Percentiles rank a stretch among this genome's conserved stretches.
These are phyloP conservation scores for Hawksworthiomyces lignivorus DNA, from an alignment of 2,329 filamentous ascomycete species.

Conservation along the genomic window DNA sequence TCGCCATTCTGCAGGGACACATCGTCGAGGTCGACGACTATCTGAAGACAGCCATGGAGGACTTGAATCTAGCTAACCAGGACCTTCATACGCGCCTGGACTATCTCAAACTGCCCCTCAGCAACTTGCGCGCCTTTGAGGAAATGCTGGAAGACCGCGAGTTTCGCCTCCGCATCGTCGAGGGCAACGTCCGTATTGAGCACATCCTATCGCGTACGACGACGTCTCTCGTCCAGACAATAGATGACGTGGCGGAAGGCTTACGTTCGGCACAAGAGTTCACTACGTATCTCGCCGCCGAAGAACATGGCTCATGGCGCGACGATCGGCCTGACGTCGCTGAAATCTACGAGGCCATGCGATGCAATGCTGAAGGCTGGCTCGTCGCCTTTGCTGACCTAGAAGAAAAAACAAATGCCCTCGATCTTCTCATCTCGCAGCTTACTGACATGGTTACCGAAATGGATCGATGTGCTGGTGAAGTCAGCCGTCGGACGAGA, in stretches of 20 bases:
- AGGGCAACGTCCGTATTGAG: constrained; percentile 85
- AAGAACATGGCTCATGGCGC: constrained; percentile 55
- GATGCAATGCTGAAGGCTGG: constrained; percentile 88
- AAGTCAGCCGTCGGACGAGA: constrained; percentile 71
- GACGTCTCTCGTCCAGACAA: constrained; percentile 64
- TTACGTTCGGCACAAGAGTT: constrained; percentile 70
- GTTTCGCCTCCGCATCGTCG: constrained; percentile 75
- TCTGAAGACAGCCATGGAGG: constrained; percentile 76
- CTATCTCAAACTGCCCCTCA: constrained; percentile 73
- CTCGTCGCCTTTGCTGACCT: constrained; percentile 70
- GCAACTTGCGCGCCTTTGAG: constrained; percentile 76
- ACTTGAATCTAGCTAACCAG: constrained; percentile 67
- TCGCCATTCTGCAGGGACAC: constrained; percentile 81
- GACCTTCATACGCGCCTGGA: constrained; percentile 77
- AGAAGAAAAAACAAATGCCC: constrained; percentile 60
- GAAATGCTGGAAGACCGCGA: constrained; percentile 76
- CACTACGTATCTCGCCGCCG: constrained; percentile 61
- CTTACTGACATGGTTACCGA: constrained; percentile 72
- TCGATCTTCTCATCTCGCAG: constrained; percentile 63
- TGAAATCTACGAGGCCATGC: constrained; percentile 82
- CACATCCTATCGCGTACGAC: constrained; percentile 78
- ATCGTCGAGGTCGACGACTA: constrained; percentile 93
- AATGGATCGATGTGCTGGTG: constrained; percentile 77
- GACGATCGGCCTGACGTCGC: constrained; percentile 51
- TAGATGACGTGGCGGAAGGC: constrained; percentile 73